phyloP scores from a whole-genome alignment of 306 rosid genomes.

The Gleditsia sinensis region DNA sequence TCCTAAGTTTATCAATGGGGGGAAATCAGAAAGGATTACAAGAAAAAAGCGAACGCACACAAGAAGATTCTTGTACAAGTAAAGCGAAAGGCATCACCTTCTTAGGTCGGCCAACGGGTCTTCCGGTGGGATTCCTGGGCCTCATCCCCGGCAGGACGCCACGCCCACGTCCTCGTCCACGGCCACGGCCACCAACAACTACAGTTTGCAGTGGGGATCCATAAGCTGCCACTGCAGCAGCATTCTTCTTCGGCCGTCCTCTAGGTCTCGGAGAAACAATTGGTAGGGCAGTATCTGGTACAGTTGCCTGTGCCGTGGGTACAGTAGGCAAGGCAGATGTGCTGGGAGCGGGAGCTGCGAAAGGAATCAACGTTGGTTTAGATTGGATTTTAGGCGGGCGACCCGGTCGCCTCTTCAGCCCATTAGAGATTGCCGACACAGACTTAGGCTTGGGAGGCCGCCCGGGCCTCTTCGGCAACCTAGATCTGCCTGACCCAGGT shows the following conservation, averaged over 20 bases:
- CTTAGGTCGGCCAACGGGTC: constrained; percentile 80
- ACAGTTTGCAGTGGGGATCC: background rate
- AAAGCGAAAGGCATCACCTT: constrained; percentile 49
- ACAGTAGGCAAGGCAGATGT: background rate
- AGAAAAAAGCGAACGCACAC: background rate
- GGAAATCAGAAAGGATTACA: background rate
- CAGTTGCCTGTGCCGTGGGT: background rate
- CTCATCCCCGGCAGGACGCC: constrained; percentile 30
- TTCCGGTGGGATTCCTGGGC: constrained; percentile 36
- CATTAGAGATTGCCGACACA: constrained; percentile 36
- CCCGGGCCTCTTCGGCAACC: constrained; percentile 48
- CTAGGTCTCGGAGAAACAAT: constrained; percentile 39
- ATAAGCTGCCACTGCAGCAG: background rate
- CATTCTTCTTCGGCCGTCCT: constrained; percentile 67
- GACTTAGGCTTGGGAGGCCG: constrained; percentile 74
- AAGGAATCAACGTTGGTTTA: constrained; percentile 51
- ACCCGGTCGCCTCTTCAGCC: constrained; percentile 65
- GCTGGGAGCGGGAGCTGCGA: constrained; percentile 19
- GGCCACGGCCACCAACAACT: background rate
- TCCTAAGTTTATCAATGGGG: background rate
- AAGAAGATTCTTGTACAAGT: background rate
- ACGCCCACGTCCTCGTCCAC: constrained; percentile 25
- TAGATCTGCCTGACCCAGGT: constrained; percentile 46
- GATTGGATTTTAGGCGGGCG: constrained; percentile 70
- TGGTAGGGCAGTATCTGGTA: background rate